Evolutionary conservation across 345 rosid genomes (phyloP), one percentile per base, ranked within the genome.

Genomic region (Ailanthus altissimus): DNA sequence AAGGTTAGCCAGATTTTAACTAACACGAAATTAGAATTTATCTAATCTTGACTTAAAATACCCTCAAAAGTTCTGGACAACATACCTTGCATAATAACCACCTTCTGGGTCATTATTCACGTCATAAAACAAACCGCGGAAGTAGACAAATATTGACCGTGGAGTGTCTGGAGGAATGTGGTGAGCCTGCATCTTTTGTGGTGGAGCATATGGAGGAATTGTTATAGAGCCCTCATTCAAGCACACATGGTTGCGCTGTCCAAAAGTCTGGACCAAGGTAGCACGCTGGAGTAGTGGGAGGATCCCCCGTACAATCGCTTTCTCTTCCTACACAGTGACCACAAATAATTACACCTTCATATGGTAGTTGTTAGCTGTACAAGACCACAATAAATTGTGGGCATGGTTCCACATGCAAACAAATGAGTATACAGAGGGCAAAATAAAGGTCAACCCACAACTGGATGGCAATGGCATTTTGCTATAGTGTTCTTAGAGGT

Each of bases 101-200:
- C 99, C 98, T 88, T 95, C 98, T 3, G 99, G 99, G 45, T 95
- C 99, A 60, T 93, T 95, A 76, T 93, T 93, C 32, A 95, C 94
- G 65, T 95, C 98, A 47, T 92, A 95, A 78, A 95, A 93, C 90
- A 95, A 82, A 28, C 99, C 98, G 0, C 99, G 94, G 56, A 95
- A 95, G 87, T 95, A 95, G 72, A 91, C 98, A 80, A 93, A 95
- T 82, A 95, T 95, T 79, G 99, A 92, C 10, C 97, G 91, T 4
- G 97, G 97, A 72, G 84, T 89, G 47, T 90, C 92, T 2, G 74
- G 88, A 45, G 96, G 91, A 78, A 95, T 93, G 54, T 81, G 91
- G 83, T 80, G 99, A 57, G 98, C 82, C 67, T 89, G 91, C 97
- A 95, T 95, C 82, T 95, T 95, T 75, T 92, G 96, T 12, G 98